A percentile compares a stretch with the other conserved stretches of the same genome.
These are phyloP conservation scores for Croton setiger DNA, from an alignment of 441 rosid genomes.

Conservation along the genomic window DNA sequence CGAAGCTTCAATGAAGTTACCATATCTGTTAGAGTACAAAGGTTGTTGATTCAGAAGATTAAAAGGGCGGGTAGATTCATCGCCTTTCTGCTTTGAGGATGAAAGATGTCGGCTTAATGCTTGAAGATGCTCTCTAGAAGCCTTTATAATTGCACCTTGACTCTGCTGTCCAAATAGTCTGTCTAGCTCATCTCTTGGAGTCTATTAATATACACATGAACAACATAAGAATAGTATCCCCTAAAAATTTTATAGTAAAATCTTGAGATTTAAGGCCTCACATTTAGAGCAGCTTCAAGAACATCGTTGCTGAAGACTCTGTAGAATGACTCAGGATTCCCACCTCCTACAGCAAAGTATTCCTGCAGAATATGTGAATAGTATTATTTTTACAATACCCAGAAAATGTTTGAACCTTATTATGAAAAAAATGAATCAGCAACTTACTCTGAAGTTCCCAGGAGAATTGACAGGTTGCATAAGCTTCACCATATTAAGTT, in stretches of 20 bases:
- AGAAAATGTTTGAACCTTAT: not conserved
- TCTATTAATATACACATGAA: constrained; percentile 19
- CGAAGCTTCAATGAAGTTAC: constrained; percentile 40
- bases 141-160: constrained; percentile 33
- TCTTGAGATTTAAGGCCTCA: constrained; percentile 6
- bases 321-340: constrained; percentile 36
- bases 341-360: constrained; percentile 35
- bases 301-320: constrained; percentile 37
- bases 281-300: constrained; percentile 50
- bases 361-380: constrained; percentile 21
- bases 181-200: constrained; percentile 38
- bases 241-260: not conserved
- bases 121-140: constrained; percentile 31
- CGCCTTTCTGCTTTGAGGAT: constrained; percentile 17
- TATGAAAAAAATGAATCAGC: not conserved
- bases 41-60: constrained; percentile 32
- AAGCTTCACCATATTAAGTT: constrained; percentile 34
- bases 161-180: constrained; percentile 30
- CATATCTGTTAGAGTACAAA: constrained; percentile 43
- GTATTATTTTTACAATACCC: not conserved
- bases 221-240: not conserved
- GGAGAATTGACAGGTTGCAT: constrained; percentile 36
- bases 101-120: constrained; percentile 26
- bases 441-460: constrained; percentile 31
- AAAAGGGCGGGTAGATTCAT: constrained; percentile 25